phyloP scores from a whole-genome alignment of 495 filamentous ascomycete species.

The Aspergillus cristatus region DNA sequence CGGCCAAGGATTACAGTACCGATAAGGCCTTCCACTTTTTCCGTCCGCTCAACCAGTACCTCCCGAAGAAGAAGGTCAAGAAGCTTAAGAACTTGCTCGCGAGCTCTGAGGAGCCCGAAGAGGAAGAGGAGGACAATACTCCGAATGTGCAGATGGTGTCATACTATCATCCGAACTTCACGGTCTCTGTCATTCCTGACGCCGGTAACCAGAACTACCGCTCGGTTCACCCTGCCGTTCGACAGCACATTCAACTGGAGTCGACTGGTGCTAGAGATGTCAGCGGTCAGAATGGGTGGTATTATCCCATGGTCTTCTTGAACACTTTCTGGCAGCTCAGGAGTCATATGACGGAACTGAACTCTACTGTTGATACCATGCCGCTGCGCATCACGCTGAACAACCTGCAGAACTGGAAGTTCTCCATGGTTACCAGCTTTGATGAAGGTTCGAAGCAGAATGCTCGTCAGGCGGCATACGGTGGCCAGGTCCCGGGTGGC shows the following conservation, averaged over 20 bases:
- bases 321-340: conserved; percentile 97
- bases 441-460: conserved; percentile 81
- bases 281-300: conserved; percentile 87
- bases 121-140: conserved; percentile 45
- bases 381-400: conserved; percentile 78
- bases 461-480: conserved; percentile 58
- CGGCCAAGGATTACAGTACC: conserved; percentile 57
- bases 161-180: conserved; percentile 95
- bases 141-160: conserved; percentile 56
- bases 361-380: conserved; percentile 77
- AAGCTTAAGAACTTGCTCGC: conserved; percentile 87
- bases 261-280: conserved; percentile 62
- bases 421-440: conserved; percentile 70
- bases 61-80: conserved; percentile 79
- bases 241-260: conserved; percentile 72
- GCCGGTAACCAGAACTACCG: conserved; percentile 56
- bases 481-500: conserved; percentile 52
- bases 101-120: conserved; percentile 45
- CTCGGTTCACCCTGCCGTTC: conserved; percentile 62
- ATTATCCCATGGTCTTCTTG: conserved; percentile 83
- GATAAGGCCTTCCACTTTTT: conserved; percentile 71
- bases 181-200: conserved; percentile 78
- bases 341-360: conserved; percentile 83
- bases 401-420: conserved; percentile 85
- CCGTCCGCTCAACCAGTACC: conserved; percentile 78